Base-by-base conservation (phyloP, 306 rosid genomes). In the Ormosia emarginata region DNA sequence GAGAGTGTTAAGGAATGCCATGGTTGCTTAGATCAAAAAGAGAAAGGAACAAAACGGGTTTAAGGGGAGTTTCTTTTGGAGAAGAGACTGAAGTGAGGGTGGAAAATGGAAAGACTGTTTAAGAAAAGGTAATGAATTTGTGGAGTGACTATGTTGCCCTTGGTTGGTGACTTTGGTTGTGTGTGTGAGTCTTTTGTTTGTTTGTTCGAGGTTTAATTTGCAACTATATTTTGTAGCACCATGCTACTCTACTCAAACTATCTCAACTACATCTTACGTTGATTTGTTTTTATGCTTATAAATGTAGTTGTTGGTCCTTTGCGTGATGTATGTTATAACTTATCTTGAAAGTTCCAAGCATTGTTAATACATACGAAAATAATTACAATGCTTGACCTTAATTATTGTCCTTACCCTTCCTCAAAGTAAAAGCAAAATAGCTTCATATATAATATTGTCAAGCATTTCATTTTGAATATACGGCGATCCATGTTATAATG, bases 81-180 rank as follows among this genome's bases (percentile, higher is more conserved):
- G 18, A 74, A 77, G 77, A 52, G 80, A 49, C 58, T 29, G 83
- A 43, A 11, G 65, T 29, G 75, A 71, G 73, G 18, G 41, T 74
- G 90, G 87, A 86, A 89, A 88, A 81, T 88, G 79, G 75, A 76
- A 69, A 84, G 81, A 78, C 90, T 58, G 84, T 87, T 86, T 87
- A 76, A 65, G 56, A 75, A 75, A 64, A 12, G 12, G 57, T 8
- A 10, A 8, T 13, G 18, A 36, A 7, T 5, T 1, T 8, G 11
- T 13, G 33, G 34, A 88, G 2, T 85, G 64, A 94, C 92, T 2
- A 24, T 59, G 0, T 40, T 87, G 30, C 82, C 95, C 98, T 71
- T 58, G 86, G 49, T 85, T 86, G 90, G 88, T 86, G 84, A 75
- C 80, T 63, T 10, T 58, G 68, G 65, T 24, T 61, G 57, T 50